Base-by-base conservation (phyloP, 306 rosid genomes). In the Quercus glauca region DNA sequence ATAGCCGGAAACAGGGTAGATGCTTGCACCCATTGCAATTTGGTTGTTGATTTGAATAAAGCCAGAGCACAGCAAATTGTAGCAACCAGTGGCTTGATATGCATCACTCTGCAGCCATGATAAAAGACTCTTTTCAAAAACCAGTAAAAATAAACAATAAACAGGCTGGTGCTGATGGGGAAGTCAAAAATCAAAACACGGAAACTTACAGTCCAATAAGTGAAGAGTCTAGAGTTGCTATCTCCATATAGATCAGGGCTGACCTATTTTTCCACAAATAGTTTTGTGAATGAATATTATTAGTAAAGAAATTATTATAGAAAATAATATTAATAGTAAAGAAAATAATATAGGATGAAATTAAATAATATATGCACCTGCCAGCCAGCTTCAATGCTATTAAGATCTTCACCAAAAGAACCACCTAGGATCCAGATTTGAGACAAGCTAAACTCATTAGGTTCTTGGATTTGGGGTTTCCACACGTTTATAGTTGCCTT, bases 341-440 rank as follows among this genome's bases (percentile, higher is more conserved):
- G 18, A 17, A 55, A 18, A 5, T 18, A 19, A 19, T 55, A 19
- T 14, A 14, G 21, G 18, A 55, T 37, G 45, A 37, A 37, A 37
- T 37, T 37, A 37, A 53, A 37, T 37, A 37, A 7, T 49, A 12
- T 49, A 49, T 19, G 31, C 75, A 86, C 92, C 88, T 89, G 92
- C 92, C 92, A 89, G 71, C 92, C 92, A 59, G 90, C 90, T 82
- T 89, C 92, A 61, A 89, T 86, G 82, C 90, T 89, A 57, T 86
- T 88, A 64, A 88, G 90, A 88, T 86, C 92, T 81, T 86, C 86
- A 74, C 85, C 87, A 80, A 86, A 86, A 69, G 88, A 78, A 37
- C 92, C 92, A 69, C 88, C 78, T 43, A 84, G 71, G 64, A 89
- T 17, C 90, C 92, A 89, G 45, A 89, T 89, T 86, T 89, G 92